Conservation (phyloP, 2,329 filamentous ascomycete genomes). For the Penicillium rolfsii region DNA sequence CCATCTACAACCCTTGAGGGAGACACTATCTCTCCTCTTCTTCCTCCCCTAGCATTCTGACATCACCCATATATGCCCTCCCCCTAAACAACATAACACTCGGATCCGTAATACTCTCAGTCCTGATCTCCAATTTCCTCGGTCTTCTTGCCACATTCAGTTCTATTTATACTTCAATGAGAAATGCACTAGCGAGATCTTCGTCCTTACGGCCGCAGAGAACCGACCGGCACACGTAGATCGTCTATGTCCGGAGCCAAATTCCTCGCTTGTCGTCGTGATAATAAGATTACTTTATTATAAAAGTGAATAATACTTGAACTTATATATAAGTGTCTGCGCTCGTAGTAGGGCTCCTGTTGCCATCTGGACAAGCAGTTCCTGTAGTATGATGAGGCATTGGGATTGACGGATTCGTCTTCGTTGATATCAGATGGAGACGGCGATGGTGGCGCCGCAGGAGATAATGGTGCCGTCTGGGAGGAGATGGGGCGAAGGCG, state of each 20-base stretch:
- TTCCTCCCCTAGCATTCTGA: constrained; percentile 22
- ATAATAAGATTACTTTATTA: constrained; percentile 27
- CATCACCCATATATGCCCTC: constrained; percentile 32
- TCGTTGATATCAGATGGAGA: constrained; percentile 33
- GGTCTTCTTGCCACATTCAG: constrained; percentile 43
- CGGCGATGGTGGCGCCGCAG: constrained; percentile 30
- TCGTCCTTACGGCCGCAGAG: constrained; percentile 60
- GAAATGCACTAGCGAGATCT: constrained; percentile 58
- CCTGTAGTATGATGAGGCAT: constrained; percentile 39
- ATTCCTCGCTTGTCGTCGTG: constrained; percentile 35
- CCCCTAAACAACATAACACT: constrained; percentile 34
- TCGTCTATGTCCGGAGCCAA: constrained; percentile 44
- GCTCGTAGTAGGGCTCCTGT: constrained; percentile 35
- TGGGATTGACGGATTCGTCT: constrained; percentile 34
- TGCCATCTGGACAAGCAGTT: constrained; percentile 41
- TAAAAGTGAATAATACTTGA: too few relatives aligned
- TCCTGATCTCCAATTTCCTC: constrained; percentile 50
- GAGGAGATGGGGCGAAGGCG: constrained; percentile 25
- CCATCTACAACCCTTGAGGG: not conserved
- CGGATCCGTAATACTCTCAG: constrained; percentile 45
- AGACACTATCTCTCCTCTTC: not conserved
- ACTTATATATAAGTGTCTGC: constrained; percentile 16
- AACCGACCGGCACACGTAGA: constrained; percentile 57
- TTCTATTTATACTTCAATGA: constrained; percentile 59
- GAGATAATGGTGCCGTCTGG: constrained; percentile 38